Conservation (phyloP, 2,329 filamentous ascomycete species). For the Beauveria rudraprayagi region DNA sequence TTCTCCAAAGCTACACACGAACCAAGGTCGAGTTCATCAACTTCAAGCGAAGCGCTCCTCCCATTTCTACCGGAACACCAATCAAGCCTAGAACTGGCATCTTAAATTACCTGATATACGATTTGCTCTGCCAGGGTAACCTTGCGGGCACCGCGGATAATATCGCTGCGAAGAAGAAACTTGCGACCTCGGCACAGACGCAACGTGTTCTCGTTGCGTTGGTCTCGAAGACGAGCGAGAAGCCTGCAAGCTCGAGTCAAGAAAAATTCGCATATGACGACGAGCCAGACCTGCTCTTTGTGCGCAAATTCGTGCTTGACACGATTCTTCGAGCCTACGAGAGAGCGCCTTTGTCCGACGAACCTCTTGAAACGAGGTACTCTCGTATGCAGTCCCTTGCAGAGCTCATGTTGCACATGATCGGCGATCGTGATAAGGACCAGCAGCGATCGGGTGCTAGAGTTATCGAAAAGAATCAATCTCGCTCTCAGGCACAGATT, state of each 20-base stretch:
- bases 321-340: conserved; percentile 88
- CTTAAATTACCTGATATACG: conserved; percentile 85
- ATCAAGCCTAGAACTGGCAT: conserved; percentile 90
- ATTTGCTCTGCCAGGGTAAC: conserved; percentile 57
- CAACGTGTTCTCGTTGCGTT: conserved; percentile 80
- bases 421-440: conserved; percentile 68
- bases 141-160: conserved; percentile 64
- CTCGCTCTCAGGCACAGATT: conserved; percentile 69
- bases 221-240: conserved; percentile 80
- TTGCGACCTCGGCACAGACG: conserved; percentile 76
- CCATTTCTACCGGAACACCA: conserved; percentile 74
- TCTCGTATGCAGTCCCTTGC: conserved; percentile 78
- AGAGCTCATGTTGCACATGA: conserved; percentile 88
- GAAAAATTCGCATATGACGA: conserved; percentile 62
- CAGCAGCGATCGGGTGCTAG: conserved; percentile 33
- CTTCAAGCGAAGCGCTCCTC: conserved; percentile 87
- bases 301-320: conserved; percentile 90
- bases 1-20: conserved; percentile 84
- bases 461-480: conserved; percentile 30
- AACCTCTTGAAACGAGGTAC: conserved; percentile 79
- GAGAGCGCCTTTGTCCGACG: conserved; percentile 70
- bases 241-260: conserved; percentile 47
- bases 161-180: conserved; percentile 72
- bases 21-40: conserved; percentile 99
- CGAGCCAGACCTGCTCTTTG: conserved; percentile 78